Evolutionary conservation across 2,329 filamentous ascomycete genomes (phyloP).

Genomic region (Aspergillus chevalieri): DNA sequence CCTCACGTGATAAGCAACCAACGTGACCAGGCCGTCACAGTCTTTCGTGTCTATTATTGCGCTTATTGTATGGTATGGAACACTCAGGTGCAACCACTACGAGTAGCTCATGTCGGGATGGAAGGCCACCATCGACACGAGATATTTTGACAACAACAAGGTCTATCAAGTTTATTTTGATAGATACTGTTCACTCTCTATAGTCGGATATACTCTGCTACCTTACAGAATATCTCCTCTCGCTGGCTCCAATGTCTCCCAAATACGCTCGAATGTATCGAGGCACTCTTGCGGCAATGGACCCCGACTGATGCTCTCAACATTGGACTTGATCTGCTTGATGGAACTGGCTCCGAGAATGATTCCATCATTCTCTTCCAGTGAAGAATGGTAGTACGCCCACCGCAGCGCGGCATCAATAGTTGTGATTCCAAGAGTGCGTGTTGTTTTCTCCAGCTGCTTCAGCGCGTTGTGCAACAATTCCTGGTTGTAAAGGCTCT

Average conservation of each 20-base stretch:
- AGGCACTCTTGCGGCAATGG: slow-evolving; percentile 31
- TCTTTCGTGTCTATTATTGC: neutral
- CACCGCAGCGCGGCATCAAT: slow-evolving; percentile 33
- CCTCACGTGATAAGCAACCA: too few species aligned
- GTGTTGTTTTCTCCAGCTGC: slow-evolving; percentile 22
- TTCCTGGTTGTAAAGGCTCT: slow-evolving; percentile 23
- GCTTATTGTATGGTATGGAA: neutral
- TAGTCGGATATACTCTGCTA: neutral
- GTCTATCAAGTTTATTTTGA: neutral
- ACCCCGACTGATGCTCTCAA: slow-evolving; percentile 24
- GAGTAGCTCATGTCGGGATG: neutral
- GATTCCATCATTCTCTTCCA: slow-evolving; percentile 25
- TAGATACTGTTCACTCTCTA: neutral
- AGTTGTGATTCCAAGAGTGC: slow-evolving; percentile 18
- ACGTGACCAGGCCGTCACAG: too few species aligned
- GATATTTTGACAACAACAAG: neutral
- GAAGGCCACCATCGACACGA: neutral
- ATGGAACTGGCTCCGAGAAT: slow-evolving; percentile 31
- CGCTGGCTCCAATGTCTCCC: neutral
- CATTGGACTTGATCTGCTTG: slow-evolving; percentile 27
- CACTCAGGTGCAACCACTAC: neutral
- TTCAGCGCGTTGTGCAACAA: slow-evolving; percentile 24
- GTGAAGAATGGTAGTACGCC: slow-evolving; percentile 25
- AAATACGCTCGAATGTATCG: slow-evolving; percentile 1
- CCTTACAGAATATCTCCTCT: neutral